Evolutionary conservation across 768 basidiomycete genomes (phyloP), one percentile per base, ranked within the genome.

Genomic region (Tricholoma terreum): DNA sequence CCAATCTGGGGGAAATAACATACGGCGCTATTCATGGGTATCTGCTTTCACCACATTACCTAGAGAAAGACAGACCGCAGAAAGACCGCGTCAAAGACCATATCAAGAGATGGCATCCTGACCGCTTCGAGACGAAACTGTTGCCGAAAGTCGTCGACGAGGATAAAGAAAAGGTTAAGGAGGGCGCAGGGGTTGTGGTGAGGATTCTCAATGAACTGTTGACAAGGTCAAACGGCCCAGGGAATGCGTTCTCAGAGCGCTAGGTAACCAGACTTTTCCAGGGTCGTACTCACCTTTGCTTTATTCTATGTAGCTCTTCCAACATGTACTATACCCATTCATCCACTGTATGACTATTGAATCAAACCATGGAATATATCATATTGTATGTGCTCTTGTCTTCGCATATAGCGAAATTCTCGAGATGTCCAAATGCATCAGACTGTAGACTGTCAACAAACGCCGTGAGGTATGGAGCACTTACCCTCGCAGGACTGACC

Each of bases 31-130:
- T 91, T 63, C 75, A 75, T 43, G 80, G 83, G 31, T 90, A 90
- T 61, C 77, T 90, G 64, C 72, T 82, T 55, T 84, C 84, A 14
- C 74, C 80, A 10, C 68, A 80, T 56, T 80, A 83, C 59, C 82
- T 85, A 0, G 75, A 76, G 55, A 74, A 67, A 55, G 84, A 84
- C 27, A 80, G 77, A 64, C 61, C 76, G 50, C 83, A 80, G 69
- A 89, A 87, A 72, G 90, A 91, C 63, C 83, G 88, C 12, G 77
- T 90, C 61, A 89, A 84, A 74, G 89, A 91, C 58, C 83, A 85
- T 54, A 79, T 92, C 63, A 80, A 82, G 69, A 74, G 79, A 61
- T 92, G 89, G 90, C 90, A 92, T 70, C 90, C 90, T 4, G 90
- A 92, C 71, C 83, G 87, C 33, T 92, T 92, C 65, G 86, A 91